Base-by-base conservation (phyloP, 2,329 filamentous ascomycete genomes). In the Metarhizium brunneum region DNA sequence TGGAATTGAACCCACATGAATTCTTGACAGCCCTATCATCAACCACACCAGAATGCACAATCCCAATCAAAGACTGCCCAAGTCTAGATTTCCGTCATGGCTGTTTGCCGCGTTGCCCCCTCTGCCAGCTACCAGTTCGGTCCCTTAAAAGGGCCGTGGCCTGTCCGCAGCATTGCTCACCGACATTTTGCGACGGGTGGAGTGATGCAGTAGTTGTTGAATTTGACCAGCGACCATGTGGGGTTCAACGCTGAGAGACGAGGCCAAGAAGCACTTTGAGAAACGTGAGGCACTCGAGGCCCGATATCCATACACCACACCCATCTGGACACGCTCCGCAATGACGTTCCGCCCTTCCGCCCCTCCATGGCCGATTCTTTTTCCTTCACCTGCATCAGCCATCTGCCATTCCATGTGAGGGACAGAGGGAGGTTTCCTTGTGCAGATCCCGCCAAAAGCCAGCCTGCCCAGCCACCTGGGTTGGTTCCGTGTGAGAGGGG, bases 161-260 rank as follows among this genome's bases (percentile, higher is more conserved):
- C 40, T 18, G 40, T n/a, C 43, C 43, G n/a, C 43, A 25, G 32
- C 7, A 52, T 36, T 25, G 49, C 53, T 55, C 53, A 57, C 56
- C 56, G 56, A 57, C 53, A 55, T 57, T 57, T 57, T 20, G 53
- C 50, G 2, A 16, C 29, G 36, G 38, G 53, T 55, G 56, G 56
- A 55, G 36, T 49, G 40, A 18, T 50, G 14, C 50, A 20, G 50
- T 32, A 42, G 32, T 45, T 45, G 53, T 30, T 48, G 36, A 40
- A 49, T 53, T 53, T 50, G 53, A 50, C 50, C 47, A 35, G 38
- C 16, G 40, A 38, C 53, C 42, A 50, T 51, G 53, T 53, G 50
- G 53, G 53, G 56, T 50, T 40, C 6, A 16, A 25, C 6, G 13
- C 11, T 35, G 25, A 35, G 29, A 32, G 6, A 7, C 29, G 32